phyloP scores from a whole-genome alignment of 2,329 filamentous ascomycete species.

The Xylariomycetidae sp. region DNA sequence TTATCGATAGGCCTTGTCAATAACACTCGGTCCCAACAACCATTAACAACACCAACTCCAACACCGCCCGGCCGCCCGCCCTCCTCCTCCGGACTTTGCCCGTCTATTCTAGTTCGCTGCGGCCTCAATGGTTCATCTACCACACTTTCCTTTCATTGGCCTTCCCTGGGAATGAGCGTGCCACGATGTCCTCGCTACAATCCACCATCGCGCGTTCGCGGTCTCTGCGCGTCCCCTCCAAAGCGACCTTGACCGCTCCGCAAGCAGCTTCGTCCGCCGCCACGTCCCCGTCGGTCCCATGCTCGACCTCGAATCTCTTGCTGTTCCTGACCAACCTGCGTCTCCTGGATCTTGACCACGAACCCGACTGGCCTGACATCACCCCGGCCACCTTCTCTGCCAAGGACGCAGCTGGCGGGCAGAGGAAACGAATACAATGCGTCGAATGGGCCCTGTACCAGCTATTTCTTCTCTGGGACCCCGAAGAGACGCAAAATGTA shows the following conservation, averaged over 20 bases:
- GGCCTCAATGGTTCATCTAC: no score
- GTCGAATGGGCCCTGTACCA: constrained; percentile 91
- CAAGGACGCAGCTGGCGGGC: constrained; percentile 61
- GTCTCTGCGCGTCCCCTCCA: constrained; percentile 20
- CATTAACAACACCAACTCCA: no score
- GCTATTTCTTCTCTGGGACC: constrained; percentile 79
- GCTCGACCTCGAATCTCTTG: constrained; percentile 45
- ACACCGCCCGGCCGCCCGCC: no score
- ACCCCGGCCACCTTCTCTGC: constrained; percentile 62
- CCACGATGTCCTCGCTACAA: constrained; percentile 26
- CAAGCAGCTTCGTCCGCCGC: constrained; percentile 13
- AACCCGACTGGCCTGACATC: constrained; percentile 75
- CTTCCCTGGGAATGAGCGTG: no score
- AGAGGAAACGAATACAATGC: constrained; percentile 74
- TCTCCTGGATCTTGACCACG: constrained; percentile 71
- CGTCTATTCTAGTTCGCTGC: no score
- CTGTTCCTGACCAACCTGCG: constrained; percentile 80
- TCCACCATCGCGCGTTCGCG: constrained; percentile 26
- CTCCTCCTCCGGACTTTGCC: no score
- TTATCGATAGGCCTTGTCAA: no score
- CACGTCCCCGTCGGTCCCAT: constrained; percentile 17
- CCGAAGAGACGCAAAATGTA: constrained; percentile 67
- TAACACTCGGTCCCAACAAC: no score
- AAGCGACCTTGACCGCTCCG: constrained; percentile 24
- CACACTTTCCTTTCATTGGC: no score